Percentiles rank a stretch among this genome's conserved stretches.
phyloP scores from a whole-genome alignment of 2,329 filamentous ascomycete genomes.

The Sphaceloma murrayae region DNA sequence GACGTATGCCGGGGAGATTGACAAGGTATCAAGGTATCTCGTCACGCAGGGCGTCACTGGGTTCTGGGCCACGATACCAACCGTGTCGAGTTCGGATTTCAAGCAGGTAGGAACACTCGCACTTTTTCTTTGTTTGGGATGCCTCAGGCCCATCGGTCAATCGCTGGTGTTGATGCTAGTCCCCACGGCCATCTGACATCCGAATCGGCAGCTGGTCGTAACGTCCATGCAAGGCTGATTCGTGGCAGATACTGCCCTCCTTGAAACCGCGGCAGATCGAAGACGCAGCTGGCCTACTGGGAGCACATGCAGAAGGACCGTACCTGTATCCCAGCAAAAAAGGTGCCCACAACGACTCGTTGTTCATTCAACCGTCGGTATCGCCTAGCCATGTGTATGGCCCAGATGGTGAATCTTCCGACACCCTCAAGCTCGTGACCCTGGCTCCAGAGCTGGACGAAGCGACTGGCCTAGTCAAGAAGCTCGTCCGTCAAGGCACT shows the following conservation, averaged over 20 bases:
- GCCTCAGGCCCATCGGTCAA: background rate
- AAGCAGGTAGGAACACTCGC: slow-evolving; percentile 29
- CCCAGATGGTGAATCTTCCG: slow-evolving; percentile 29
- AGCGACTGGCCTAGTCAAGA: slow-evolving; percentile 34
- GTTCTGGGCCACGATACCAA: slow-evolving; percentile 47
- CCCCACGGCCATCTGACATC: too few relatives aligned
- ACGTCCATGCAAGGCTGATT: slow-evolving; percentile 5
- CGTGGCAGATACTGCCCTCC: slow-evolving; percentile 39
- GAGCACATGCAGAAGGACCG: slow-evolving; percentile 49
- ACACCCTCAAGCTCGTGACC: slow-evolving; percentile 42
- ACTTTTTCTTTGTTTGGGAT: background rate
- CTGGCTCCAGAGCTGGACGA: slow-evolving; percentile 44
- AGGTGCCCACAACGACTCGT: slow-evolving; percentile 42
- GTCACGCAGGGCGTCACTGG: slow-evolving; percentile 44
- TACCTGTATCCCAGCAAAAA: slow-evolving; percentile 46
- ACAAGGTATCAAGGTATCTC: slow-evolving; percentile 40
- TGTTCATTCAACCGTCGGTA: slow-evolving; percentile 33
- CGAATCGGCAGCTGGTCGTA: too few relatives aligned
- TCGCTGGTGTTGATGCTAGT: too few relatives aligned
- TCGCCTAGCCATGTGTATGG: slow-evolving; percentile 38
- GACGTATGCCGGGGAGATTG: slow-evolving; percentile 37
- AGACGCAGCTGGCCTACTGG: slow-evolving; percentile 42
- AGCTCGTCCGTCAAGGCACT: slow-evolving; percentile 35
- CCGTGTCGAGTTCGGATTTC: slow-evolving; percentile 39
- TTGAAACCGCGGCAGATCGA: slow-evolving; percentile 36